Evolutionary conservation across 495 filamentous ascomycete species (phyloP).

Genomic region (Halenospora varia): DNA sequence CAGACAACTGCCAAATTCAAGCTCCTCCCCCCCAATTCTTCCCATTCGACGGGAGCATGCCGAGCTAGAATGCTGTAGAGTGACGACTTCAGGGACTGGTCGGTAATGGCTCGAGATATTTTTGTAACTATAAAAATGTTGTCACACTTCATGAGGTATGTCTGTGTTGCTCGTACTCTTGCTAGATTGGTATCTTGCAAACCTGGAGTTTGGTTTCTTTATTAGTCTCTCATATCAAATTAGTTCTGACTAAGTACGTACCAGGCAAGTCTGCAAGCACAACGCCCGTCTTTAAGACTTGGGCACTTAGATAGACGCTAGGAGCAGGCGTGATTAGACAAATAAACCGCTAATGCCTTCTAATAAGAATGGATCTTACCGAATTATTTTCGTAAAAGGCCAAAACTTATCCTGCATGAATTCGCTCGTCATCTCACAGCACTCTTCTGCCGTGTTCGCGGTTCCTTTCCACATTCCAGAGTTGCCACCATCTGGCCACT

Average conservation of each 20-base stretch:
- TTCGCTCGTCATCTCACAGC: slow-evolving; percentile 23
- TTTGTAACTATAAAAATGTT: slow-evolving; percentile 28
- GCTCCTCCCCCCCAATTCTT: slow-evolving; percentile 12
- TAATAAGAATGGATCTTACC: slow-evolving; percentile 12
- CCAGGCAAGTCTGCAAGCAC: slow-evolving; percentile 27
- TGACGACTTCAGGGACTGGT: slow-evolving; percentile 24
- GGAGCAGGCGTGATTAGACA: not conserved
- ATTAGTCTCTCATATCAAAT: slow-evolving; percentile 1
- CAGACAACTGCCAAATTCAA: slow-evolving; percentile 25
- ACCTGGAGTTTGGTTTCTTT: slow-evolving; percentile 8
- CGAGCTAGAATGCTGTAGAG: slow-evolving; percentile 17
- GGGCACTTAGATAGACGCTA: slow-evolving; percentile 28
- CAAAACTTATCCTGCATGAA: slow-evolving; percentile 29
- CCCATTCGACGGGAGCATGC: slow-evolving; percentile 18
- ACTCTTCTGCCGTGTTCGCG: slow-evolving; percentile 26
- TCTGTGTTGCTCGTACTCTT: slow-evolving; percentile 27
- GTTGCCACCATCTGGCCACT: slow-evolving; percentile 21
- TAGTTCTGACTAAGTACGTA: slow-evolving; percentile 2
- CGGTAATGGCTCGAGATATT: slow-evolving; percentile 26
- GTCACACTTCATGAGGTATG: slow-evolving; percentile 28
- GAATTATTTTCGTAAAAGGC: slow-evolving; percentile 32
- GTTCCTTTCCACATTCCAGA: slow-evolving; percentile 26
- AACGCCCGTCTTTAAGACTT: slow-evolving; percentile 27
- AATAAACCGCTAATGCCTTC: not conserved
- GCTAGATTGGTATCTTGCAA: slow-evolving; percentile 28